Evolutionary conservation across 257 asterid species (phyloP).

Genomic region (Lithospermum erythrorhizon): DNA sequence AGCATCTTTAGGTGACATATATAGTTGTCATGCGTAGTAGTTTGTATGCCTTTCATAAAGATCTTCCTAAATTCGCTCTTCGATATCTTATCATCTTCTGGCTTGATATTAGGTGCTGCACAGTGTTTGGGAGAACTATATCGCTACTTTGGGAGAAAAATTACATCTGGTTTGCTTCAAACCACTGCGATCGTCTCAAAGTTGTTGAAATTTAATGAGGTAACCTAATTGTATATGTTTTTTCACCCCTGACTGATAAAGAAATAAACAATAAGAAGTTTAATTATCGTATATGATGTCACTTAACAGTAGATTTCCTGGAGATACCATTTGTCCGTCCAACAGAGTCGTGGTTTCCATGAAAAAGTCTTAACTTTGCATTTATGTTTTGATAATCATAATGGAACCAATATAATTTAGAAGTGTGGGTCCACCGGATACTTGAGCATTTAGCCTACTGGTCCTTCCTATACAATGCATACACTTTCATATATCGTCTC

Average conservation of each 20-base stretch:
- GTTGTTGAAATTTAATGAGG: slow-evolving; percentile 81
- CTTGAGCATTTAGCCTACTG: too few species aligned
- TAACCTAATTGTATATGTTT: slow-evolving; percentile 17
- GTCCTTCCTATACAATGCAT: too few species aligned
- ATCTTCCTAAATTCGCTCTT: slow-evolving; percentile 6
- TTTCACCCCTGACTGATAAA: not conserved
- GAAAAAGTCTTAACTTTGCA: too few species aligned
- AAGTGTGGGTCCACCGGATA: too few species aligned
- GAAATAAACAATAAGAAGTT: too few species aligned
- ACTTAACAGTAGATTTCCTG: too few species aligned
- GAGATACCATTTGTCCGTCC: too few species aligned
- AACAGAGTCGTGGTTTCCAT: too few species aligned
- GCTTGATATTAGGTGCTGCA: slow-evolving; percentile 55
- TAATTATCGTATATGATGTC: too few species aligned
- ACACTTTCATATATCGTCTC: too few species aligned
- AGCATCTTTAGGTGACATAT: not conserved
- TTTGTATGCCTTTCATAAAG: slow-evolving; percentile 3
- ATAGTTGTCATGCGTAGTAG: not conserved
- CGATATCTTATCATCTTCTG: slow-evolving; percentile 8
- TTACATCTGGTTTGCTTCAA: slow-evolving; percentile 79
- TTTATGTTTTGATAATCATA: too few species aligned
- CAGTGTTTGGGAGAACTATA: slow-evolving; percentile 93
- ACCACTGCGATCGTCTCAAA: slow-evolving; percentile 69
- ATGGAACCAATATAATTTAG: too few species aligned
- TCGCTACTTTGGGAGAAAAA: slow-evolving; percentile 66